Conservation (phyloP, 1,284 basidiomycete genomes). For the Sporisorium reilianum region DNA sequence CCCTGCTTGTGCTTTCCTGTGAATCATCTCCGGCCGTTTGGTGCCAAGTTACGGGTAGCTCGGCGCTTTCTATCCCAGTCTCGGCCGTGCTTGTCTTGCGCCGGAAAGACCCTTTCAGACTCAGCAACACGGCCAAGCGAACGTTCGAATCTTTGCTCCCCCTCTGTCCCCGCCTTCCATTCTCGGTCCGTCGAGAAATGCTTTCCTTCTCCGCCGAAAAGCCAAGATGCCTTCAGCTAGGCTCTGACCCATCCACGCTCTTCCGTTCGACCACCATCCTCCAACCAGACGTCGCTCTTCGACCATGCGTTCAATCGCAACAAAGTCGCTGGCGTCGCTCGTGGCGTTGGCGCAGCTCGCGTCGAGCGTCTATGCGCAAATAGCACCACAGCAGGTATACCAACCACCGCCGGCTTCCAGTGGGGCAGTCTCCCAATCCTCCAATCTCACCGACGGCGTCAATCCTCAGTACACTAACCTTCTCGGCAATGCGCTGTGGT, state of each 20-base stretch:
- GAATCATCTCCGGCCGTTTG: not conserved
- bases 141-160: not conserved
- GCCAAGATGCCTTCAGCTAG: not conserved
- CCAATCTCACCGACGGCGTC: conserved; percentile 38
- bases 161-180: not conserved
- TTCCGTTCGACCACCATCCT: conserved; percentile 8
- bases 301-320: conserved; percentile 16
- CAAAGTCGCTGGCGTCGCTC: conserved; percentile 4
- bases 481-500: conserved; percentile 83
- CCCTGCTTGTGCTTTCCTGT: no score
- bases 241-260: not conserved
- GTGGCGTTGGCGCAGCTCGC: conserved; percentile 13
- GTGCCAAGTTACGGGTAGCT: not conserved
- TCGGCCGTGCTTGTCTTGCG: conserved; percentile 4
- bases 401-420: conserved; percentile 31
- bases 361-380: conserved; percentile 24
- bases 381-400: conserved; percentile 27
- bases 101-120: conserved; percentile 16
- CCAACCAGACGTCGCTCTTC: not conserved
- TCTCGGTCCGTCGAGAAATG: conserved; percentile 5
- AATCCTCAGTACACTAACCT: conserved; percentile 80
- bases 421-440: conserved; percentile 30
- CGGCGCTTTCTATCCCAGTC: not conserved
- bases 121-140: not conserved
- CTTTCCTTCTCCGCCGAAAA: not conserved